Evolutionary conservation across 176 grass and related monocot genomes (phyloP), one percentile per base, ranked within the genome.

Genomic region (Ensete glaucum): DNA sequence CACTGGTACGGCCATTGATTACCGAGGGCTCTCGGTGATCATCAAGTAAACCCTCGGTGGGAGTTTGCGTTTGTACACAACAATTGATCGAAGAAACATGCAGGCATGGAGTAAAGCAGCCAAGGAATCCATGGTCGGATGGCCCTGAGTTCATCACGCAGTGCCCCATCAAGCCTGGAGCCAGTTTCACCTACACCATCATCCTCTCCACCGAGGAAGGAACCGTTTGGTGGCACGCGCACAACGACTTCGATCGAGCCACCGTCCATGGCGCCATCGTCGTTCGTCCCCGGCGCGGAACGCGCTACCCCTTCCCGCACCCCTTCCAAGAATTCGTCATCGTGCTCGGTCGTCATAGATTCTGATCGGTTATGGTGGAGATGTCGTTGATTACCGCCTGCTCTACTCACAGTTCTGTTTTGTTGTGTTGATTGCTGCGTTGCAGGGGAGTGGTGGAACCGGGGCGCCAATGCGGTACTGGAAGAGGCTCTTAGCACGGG

Each of bases 71-170:
- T 11, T 52, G 43, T 53, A 51, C 1, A 1, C 8, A 54, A 73
- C 22, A 72, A 51, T 20, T 72, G 53, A 51, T 15, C 25, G 16
- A 8, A 43, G 11, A 15, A n/a, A 52, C 50, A 62, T 11, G 55
- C 54, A 76, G 73, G 73, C 73, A 76, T 48, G 73, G 73, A 50
- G 73, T 60, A 11, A 62, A 23, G 54, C 55, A 76, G 26, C 73
- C 25, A 2, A 60, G 73, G 73, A 76, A 76, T 76, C 73, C 73
- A 20, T 76, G 73, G 73, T 76, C 55, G 11, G 73, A 76, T 49
- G 73, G 73, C 24, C 55, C 55, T 2, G 73, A 34, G 48, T 62
- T 60, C 55, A 62, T 76, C 14, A 76, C 73, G 8, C 73, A 76
- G 26, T 62, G 53, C 54, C 17, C 27, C 1, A 76, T 76, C 2